Base-by-base conservation (phyloP, 116 monocot species). In the Cymodocea nodosa region DNA sequence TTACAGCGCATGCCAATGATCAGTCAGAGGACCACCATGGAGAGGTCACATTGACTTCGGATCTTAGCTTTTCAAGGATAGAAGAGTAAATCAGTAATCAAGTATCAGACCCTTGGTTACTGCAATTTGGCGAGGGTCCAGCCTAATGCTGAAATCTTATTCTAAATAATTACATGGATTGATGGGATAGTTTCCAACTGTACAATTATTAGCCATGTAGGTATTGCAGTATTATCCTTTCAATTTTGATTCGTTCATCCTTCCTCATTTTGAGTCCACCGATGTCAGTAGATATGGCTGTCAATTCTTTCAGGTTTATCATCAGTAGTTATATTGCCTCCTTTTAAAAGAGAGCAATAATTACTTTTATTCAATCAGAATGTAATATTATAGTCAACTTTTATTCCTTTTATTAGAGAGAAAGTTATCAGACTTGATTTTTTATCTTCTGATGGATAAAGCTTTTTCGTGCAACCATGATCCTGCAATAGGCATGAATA, bases 271-370 rank as follows among this genome's bases (percentile, higher is more conserved):
- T 57, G 19, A 17, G 11, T 35, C 12, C 12, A 48, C 48, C 20
- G 19, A 64, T 64, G 51, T 50, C 24, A 30, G 50, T 12, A 66
- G 51, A 66, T 66, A 20, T 52, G 52, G 16, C 30, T 51, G 52
- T 52, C 66, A 52, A 66, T 66, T 52, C 50, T 52, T 52, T 66
- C 52, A 53, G 24, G 36, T 37, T 10, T 25, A 62, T 62, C 36
- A 36, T 23, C 62, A 35, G 39, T 62, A 37, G 8, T 37, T 37
- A 62, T 36, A n/a, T 62, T 62, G n/a, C 62, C 62, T 18, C 62
- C 37, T 60, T 60, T 60, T 23, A 25, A 60, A 62, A 17, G n/a
- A 54, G 17, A 18, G 23, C 13, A 22, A 36, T 6, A 36, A 18
- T 16, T 15, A 36, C 36, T 62, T 39, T 3, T 37, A 18, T 62